Base-by-base conservation (phyloP, 257 asterid genomes). In the Nicotiana otophora region DNA sequence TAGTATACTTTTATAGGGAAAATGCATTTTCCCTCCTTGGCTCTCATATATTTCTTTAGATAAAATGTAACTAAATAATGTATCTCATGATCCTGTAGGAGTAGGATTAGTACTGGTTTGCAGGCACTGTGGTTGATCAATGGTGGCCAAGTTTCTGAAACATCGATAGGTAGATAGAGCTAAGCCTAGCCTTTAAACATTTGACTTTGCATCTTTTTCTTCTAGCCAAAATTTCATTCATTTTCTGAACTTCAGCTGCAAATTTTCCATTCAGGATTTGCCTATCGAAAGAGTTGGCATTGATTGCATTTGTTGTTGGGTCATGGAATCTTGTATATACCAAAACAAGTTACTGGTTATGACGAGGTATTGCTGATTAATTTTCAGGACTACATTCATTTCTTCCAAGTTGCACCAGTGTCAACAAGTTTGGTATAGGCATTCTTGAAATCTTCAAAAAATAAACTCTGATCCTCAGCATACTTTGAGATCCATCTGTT, bases 401-500 rank as follows among this genome's bases (percentile, higher is more conserved):
- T 83, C 67, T 81, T 91, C 99, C 99, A 95, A 81, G 70, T 90
- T 80, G 95, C 97, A 63, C 99, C 98, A 28, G 85, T 85, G 65
- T 95, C 91, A 84, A 92, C 98, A 11, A 94, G 99, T 82, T 92
- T 95, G 76, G 85, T 84, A 31, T 95, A 95, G 34, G 82, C 97
- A 78, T 89, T 90, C 91, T 84, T 90, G 84, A 95, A 95, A 86
- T 95, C 98, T 81, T 92, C 88, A 72, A 94, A 95, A 84, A 94
- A 95, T 79, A 91, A 88, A 81, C 85, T 82, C 84, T 95, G 92
- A 72, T 95, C 90, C 23, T 88, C 88, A n/a, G 99, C 98, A 51
- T 95, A 95, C 90, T 89, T 93, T 66, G 95, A 51, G 84, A 94
- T 92, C 98, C 99, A 95, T 87, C 96, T 94, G 91, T 81, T 74